Conservation (phyloP, 139 green algal genomes). For the Nannochloris sp. region DNA sequence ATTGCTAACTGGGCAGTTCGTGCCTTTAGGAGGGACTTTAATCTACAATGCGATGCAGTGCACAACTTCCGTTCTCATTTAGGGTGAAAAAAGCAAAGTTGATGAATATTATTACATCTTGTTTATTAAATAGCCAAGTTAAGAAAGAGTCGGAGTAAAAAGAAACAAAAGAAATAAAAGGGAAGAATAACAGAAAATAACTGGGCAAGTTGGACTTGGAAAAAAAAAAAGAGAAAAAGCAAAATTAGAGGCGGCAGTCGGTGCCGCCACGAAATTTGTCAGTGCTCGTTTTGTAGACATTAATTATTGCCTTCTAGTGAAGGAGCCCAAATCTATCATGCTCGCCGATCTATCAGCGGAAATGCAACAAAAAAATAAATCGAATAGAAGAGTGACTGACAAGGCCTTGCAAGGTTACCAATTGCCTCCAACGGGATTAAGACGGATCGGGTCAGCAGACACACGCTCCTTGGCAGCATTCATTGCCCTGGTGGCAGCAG, state of each 20-base stretch:
- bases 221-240: no score
- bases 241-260: no score
- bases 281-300: no score
- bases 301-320: no score
- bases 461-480: not conserved
- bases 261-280: no score
- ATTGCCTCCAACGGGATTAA: not conserved
- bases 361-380: no score
- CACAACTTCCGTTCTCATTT: conserved; percentile 42
- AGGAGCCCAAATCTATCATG: no score
- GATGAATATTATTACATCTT: not conserved
- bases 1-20: conserved; percentile 90
- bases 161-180: not conserved
- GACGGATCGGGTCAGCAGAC: not conserved
- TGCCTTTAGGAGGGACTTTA: conserved; percentile 67
- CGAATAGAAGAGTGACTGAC: no score
- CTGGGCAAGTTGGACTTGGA: no score
- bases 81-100: not conserved
- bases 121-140: not conserved
- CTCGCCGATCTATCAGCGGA: no score
- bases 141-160: not conserved
- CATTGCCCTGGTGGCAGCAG: not conserved
- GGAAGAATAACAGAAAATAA: no score
- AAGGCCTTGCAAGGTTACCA: no score
- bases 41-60: conserved; percentile 84